Conservation (phyloP, 1,139 yeast species). For the Suhomyces ambrosiae region DNA sequence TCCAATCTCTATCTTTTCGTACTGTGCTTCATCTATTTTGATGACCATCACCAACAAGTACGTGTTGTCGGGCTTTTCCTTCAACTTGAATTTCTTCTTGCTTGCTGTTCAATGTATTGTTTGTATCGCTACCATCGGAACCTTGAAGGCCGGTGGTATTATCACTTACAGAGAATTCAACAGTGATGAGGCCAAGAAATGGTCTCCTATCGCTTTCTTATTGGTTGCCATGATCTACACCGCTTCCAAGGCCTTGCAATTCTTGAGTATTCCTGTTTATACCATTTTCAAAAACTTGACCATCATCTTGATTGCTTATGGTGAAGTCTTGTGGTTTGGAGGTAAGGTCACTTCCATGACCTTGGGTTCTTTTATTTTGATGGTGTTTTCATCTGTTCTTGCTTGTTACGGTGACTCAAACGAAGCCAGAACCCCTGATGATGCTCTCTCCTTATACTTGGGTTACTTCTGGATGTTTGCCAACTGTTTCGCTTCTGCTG, state of each 20-base stretch:
- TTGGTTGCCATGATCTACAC: constrained; percentile 95
- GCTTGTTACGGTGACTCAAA: constrained; percentile 80
- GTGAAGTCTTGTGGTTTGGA: constrained; percentile 97
- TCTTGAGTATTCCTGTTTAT: constrained; percentile 89
- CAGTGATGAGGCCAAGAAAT: constrained; percentile 85
- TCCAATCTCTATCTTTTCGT: constrained; percentile 79
- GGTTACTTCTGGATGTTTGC: constrained; percentile 97
- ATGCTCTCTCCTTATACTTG: constrained; percentile 54
- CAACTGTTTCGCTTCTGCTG: constrained; percentile 92
- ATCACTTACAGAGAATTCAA: constrained; percentile 88
- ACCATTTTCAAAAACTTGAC: constrained; percentile 98
- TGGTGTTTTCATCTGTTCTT: constrained; percentile 90
- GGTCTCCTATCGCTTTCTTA: constrained; percentile 91
- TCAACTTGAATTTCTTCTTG: constrained; percentile 89
- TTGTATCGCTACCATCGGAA: constrained; percentile 72
- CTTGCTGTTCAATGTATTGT: constrained; percentile 81
- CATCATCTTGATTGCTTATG: constrained; percentile 93
- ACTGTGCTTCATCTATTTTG: constrained; percentile 89
- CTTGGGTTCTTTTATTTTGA: constrained; percentile 78
- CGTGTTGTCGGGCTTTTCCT: constrained; percentile 78
- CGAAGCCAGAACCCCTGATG: constrained; percentile 35
- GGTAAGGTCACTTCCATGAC: constrained; percentile 92
- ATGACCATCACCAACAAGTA: constrained; percentile 98
- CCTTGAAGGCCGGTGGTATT: constrained; percentile 70
- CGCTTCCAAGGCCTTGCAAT: constrained; percentile 91